Conservation (phyloP, 345 rosid species). For the Iberis pinnata region DNA sequence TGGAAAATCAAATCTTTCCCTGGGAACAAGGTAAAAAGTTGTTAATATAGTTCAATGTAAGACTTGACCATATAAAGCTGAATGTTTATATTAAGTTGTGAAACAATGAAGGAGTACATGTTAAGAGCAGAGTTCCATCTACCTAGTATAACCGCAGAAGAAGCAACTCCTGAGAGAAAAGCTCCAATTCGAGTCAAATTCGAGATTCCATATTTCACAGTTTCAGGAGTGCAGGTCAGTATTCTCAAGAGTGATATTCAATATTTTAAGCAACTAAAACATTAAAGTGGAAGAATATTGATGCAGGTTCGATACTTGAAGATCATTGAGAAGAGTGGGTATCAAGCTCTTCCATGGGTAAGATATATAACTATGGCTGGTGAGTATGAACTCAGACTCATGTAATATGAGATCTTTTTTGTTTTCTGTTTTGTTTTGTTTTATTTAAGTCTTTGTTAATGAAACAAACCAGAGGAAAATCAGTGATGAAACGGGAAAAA, state of each 20-base stretch:
- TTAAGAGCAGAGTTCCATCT: slow-evolving; percentile 83
- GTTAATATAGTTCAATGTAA: neutral
- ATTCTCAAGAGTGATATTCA: neutral
- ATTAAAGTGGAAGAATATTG: neutral
- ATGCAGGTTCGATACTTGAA: slow-evolving; percentile 89
- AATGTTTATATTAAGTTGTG: slow-evolving; percentile 3
- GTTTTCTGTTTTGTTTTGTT: neutral
- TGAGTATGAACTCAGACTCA: slow-evolving; percentile 85
- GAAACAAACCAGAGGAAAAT: slow-evolving; percentile 14
- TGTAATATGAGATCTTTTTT: slow-evolving; percentile 33
- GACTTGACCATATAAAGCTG: neutral
- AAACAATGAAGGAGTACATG: slow-evolving; percentile 57
- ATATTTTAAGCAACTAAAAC: neutral
- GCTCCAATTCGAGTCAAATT: slow-evolving; percentile 90
- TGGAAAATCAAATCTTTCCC: slow-evolving; percentile 78
- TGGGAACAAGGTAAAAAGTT: slow-evolving; percentile 46
- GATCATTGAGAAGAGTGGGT: slow-evolving; percentile 95
- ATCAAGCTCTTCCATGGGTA: slow-evolving; percentile 99
- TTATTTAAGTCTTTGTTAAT: slow-evolving; percentile 9
- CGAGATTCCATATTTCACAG: slow-evolving; percentile 91
- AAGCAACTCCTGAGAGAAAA: slow-evolving; percentile 70
- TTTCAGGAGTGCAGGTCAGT: slow-evolving; percentile 78
- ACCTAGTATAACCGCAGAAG: slow-evolving; percentile 84
- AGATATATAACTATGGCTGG: slow-evolving; percentile 99
- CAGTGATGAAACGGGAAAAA: neutral